A percentile compares a stretch with the other conserved stretches of the same genome.
phyloP scores from a whole-genome alignment of 345 rosid genomes.

The Populus nigra region DNA sequence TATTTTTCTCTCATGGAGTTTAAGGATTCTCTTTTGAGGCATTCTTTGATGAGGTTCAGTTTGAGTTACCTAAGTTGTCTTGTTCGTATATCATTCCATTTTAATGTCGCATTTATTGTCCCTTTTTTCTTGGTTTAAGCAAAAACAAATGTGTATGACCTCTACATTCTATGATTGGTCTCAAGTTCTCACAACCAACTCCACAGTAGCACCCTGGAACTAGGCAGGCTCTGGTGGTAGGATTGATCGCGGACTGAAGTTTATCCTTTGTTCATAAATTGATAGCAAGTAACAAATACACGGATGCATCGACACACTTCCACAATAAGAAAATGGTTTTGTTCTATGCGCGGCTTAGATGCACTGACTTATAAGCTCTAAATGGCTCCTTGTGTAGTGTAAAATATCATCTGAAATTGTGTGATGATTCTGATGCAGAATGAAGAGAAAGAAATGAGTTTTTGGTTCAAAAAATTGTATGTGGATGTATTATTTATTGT shows the following conservation, averaged over 20 bases:
- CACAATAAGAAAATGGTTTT: background rate
- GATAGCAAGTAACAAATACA: no score
- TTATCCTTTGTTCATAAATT: no score
- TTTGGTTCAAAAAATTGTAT: background rate
- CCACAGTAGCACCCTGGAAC: no score
- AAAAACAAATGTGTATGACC: no score
- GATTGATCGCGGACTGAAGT: no score
- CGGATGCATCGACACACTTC: background rate
- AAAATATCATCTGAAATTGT: background rate
- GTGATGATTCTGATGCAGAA: background rate
- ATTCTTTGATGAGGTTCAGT: background rate
- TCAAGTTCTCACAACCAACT: no score
- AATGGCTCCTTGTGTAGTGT: background rate
- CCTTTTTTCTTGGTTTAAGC: no score
- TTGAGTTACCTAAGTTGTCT: background rate
- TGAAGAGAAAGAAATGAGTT: background rate
- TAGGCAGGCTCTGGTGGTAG: no score
- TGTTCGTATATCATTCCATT: no score
- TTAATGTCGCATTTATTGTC: no score
- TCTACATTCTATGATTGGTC: no score
- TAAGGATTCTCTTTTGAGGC: background rate
- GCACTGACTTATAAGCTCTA: background rate
- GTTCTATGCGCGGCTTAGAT: background rate
- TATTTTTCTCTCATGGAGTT: background rate
- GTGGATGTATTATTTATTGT: background rate